phyloP scores from a whole-genome alignment of 805 yeast species.

The Sungouiella blattae region DNA sequence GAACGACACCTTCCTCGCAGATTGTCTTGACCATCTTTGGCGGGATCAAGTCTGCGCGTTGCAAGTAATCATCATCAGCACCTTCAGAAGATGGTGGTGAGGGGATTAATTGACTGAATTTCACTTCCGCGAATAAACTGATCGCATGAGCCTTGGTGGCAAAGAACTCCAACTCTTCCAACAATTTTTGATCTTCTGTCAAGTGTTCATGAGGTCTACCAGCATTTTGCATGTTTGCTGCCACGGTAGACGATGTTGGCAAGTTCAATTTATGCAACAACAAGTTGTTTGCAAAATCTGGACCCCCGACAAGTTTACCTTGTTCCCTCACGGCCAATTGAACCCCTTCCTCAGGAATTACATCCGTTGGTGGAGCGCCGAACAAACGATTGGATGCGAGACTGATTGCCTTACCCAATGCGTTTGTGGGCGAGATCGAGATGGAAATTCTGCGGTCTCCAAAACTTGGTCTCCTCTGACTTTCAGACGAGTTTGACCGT shows the following conservation, averaged over 20 bases:
- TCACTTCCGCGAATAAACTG: constrained; percentile 84
- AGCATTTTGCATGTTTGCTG: constrained; percentile 17
- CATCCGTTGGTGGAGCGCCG: constrained; percentile 38
- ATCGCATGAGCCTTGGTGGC: constrained; percentile 92
- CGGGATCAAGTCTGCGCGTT: constrained; percentile 47
- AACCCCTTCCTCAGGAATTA: constrained; percentile 1
- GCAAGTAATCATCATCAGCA: constrained; percentile 35
- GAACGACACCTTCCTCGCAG: constrained; percentile 81
- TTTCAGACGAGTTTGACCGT: constrained; percentile 45
- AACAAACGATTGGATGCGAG: constrained; percentile 85
- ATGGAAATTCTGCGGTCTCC: constrained; percentile 64
- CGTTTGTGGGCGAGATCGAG: constrained; percentile 78
- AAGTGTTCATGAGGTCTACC: constrained; percentile 9
- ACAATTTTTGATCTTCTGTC: constrained; percentile 35
- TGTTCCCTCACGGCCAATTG: not conserved
- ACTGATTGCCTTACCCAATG: constrained; percentile 81
- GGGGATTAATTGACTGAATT: constrained; percentile 81
- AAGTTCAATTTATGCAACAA: constrained; percentile 32
- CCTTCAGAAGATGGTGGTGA: constrained; percentile 52
- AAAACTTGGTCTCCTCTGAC: constrained; percentile 58
- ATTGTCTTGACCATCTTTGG: constrained; percentile 54
- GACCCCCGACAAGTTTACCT: constrained; percentile 14
- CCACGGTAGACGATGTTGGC: constrained; percentile 25
- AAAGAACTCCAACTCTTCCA: constrained; percentile 57
- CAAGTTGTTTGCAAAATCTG: constrained; percentile 34